Base-by-base conservation (phyloP, 495 filamentous ascomycete species). In the Hapsidospora chrysogenum region DNA sequence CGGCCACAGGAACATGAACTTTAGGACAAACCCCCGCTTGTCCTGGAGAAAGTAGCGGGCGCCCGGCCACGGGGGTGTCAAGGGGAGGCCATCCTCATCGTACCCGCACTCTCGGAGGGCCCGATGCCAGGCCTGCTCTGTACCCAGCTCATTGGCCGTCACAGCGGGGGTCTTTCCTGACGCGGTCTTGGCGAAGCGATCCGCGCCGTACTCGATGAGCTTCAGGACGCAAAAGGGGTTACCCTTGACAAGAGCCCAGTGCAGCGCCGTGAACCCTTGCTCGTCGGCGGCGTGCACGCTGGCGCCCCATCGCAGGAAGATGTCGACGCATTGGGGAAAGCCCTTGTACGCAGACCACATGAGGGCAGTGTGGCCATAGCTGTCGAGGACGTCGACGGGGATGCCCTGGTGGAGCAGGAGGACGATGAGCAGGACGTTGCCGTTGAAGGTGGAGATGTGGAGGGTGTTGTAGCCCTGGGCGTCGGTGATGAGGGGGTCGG, bases 341-440 rank as follows among this genome's bases (percentile, higher is more conserved):
- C 92, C 92, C 51, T 96, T 97, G 57, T 97, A 97, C 19, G 86
- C 86, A 17, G 92, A 82, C 89, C 89, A 97, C 89, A 97, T 97
- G 35, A 97, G 59, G 25, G 74, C 76, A 1, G 92, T 96, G 56
- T 97, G 92, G 9, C 83, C 80, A 46, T 81, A 80, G 35, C 78
- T 66, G 57, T 97, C 89, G 22, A 76, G 66, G 13, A 84, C 78
- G 51, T 97, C 89, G 38, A 97, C 78, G 9, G 85, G 80, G 27
- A 97, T 85, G 45, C 85, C 83, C 46, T 93, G 83, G 55, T 96
- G 89, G 2, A 97, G 63, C 9, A 73, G 51, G 3, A 97, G 60
- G 18, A 87, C 66, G n/a, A 97, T 63, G 31, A 94, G 66, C 44
- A 89, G 79, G n/a, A 92, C 78, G 49, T 94, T 95, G 42, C 92